A percentile compares a stretch with the other conserved stretches of the same genome.
Evolutionary conservation across 345 rosid genomes (phyloP).

Genomic region (Boechera divaricarpa): DNA sequence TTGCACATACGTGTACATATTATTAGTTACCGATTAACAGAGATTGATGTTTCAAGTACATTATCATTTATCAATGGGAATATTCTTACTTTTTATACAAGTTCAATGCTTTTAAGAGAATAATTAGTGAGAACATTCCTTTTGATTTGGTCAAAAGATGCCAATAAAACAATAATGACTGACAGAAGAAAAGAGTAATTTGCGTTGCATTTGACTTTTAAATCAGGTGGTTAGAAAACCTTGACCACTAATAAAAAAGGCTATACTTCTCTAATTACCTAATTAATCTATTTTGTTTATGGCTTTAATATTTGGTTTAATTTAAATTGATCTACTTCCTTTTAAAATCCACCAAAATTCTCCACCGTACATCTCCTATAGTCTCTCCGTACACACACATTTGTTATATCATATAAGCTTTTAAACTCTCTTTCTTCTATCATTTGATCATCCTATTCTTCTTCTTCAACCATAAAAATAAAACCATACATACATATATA

Average conservation of each 20-base stretch:
- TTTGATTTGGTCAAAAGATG: constrained; percentile 41
- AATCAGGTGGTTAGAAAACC: neutral
- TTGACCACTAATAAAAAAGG: constrained; percentile 29
- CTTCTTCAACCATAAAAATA: constrained; percentile 23
- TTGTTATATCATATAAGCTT: constrained; percentile 30
- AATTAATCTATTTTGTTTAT: constrained; percentile 11
- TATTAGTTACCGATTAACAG: neutral
- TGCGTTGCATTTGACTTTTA: constrained; percentile 35
- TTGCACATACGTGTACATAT: neutral
- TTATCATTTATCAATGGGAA: neutral
- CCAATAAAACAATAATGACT: constrained; percentile 12
- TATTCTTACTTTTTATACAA: neutral
- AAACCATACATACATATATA: neutral
- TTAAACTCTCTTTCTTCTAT: constrained; percentile 13
- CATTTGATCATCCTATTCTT: constrained; percentile 32
- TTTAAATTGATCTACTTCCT: constrained; percentile 20
- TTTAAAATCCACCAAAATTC: constrained; percentile 17
- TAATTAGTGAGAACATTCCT: neutral
- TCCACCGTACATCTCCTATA: constrained; percentile 37
- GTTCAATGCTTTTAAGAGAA: neutral
- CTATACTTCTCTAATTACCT: neutral
- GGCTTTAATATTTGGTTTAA: constrained; percentile 7
- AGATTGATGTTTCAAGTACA: neutral
- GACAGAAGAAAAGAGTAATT: constrained; percentile 28
- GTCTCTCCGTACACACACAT: constrained; percentile 26